Conservation (phyloP, 139 green algal genomes). For the Chlorella vulgaris region DNA sequence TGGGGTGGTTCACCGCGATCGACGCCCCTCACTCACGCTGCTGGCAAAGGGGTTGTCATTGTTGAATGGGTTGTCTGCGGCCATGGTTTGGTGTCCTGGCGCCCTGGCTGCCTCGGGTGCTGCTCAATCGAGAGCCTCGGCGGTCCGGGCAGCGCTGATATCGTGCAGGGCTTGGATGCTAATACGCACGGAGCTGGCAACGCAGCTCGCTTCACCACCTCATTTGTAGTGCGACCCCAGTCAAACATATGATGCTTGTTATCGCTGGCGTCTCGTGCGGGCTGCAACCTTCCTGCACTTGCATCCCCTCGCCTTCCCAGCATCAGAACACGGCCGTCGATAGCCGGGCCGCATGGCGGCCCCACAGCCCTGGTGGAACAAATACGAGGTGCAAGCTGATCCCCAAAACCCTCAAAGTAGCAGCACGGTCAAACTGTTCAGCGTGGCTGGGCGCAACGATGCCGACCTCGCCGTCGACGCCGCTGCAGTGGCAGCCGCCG, state of each 20-base stretch:
- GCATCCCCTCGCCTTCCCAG: no score
- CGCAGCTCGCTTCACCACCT: no score
- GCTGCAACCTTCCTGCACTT: no score
- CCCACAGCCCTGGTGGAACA: not conserved
- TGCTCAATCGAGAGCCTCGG: no score
- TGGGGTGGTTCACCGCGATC: not conserved
- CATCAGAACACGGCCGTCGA: no score
- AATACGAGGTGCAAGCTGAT: not conserved
- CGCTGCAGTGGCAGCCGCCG: not conserved
- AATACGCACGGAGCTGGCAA: no score
- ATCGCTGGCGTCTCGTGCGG: no score
- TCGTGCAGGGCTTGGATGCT: no score
- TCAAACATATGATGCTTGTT: no score
- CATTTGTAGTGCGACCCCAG: no score
- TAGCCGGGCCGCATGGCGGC: no score
- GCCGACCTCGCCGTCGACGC: not conserved
- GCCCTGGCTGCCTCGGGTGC: not conserved
- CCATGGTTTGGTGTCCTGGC: slow-evolving; percentile 17
- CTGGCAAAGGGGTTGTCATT: slow-evolving; percentile 45
- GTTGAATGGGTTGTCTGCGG: slow-evolving; percentile 38
- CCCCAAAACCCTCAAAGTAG: not conserved
- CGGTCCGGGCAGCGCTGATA: no score
- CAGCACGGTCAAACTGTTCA: not conserved
- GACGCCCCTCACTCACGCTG: slow-evolving; percentile 8
- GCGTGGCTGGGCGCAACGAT: slow-evolving; percentile 23